Base-by-base conservation (phyloP, 78 protist species). In the Dictyostelium purpureum region DNA sequence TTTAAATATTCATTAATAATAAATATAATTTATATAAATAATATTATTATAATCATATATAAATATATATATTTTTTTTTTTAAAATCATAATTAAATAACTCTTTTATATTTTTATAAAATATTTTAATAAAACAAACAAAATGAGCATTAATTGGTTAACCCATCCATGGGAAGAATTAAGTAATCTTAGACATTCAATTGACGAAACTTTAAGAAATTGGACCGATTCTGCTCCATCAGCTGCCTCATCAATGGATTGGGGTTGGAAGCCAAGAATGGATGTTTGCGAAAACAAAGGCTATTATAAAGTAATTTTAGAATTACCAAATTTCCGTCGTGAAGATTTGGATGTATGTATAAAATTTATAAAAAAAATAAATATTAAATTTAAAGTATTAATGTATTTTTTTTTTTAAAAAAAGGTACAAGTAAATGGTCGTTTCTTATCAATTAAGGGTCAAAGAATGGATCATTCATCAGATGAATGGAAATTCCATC, bases 201-300 rank as follows among this genome's bases (percentile, higher is more conserved):
- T 85, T 18, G 91, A 73, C n/a, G 91, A 73, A 28, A 47, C 91
- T 3, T 59, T 85, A 24, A 85, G 14, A 57, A 54, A 37, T 56
- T 85, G 91, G 91, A 43, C 91, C 7, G 51, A 19, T 2, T 37
- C 59, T 24, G 12, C 45, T 2, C 65, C 73, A 28, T 10, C 21
- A 12, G 24, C 79, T 12, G 18, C 89, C 1, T 28, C 43, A 47
- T 37, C 69, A 31, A 51, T 57, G 43, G 91, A 85, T 24, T 85
- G 91, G 91, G 91, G 91, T 21, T 85, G 91, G 91, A 85, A 85
- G 31, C 91, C 91, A 18, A 85, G 91, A 85, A 85, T 85, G 91
- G 91, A 85, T 45, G 81, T 85, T 18, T 73, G 91, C 45, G 91
- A 85, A 59, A 70, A 37, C 75, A 51, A 59, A 12, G 45, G 43